A percentile compares a stretch with the other conserved stretches of the same genome.
Evolutionary conservation across 768 basidiomycete species (phyloP).

Genomic region (Collybia mongolica): DNA sequence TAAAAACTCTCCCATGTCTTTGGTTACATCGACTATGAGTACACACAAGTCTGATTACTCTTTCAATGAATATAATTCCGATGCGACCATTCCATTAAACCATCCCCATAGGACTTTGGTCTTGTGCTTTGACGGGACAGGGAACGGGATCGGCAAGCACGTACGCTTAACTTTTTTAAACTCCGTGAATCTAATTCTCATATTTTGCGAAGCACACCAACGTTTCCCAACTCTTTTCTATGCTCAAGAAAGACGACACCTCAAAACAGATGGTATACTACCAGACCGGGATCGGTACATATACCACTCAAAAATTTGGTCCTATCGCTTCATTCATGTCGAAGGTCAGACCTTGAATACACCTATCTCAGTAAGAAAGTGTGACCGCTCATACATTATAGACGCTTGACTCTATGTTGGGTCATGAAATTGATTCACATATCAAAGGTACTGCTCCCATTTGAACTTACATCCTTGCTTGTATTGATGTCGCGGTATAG

Average conservation of each 20-base stretch:
- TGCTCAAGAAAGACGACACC: constrained; percentile 35
- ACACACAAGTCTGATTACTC: too few species aligned
- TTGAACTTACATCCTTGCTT: not conserved
- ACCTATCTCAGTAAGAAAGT: too few species aligned
- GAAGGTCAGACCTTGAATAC: not conserved
- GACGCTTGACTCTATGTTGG: constrained; percentile 49
- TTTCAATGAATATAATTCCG: too few species aligned
- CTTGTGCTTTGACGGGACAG: constrained; percentile 42
- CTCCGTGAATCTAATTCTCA: not conserved
- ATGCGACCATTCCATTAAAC: not conserved
- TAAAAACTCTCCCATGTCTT: too few species aligned
- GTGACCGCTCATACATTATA: too few species aligned
- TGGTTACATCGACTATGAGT: too few species aligned
- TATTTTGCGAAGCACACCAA: constrained; percentile 36
- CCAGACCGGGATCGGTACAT: constrained; percentile 63
- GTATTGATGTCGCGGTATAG: constrained; percentile 16
- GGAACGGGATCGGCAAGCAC: constrained; percentile 35
- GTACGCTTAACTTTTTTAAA: not conserved
- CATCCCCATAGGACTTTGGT: constrained; percentile 32
- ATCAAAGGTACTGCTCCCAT: not conserved
- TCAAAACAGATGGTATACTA: constrained; percentile 40
- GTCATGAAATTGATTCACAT: constrained; percentile 40
- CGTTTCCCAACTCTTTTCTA: constrained; percentile 32
- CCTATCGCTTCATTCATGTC: constrained; percentile 24
- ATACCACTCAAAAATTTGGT: constrained; percentile 47